These are phyloP conservation scores for Talaromyces amestolkiae DNA, from an alignment of 2,329 filamentous ascomycete genomes.

Conservation along the genomic window DNA sequence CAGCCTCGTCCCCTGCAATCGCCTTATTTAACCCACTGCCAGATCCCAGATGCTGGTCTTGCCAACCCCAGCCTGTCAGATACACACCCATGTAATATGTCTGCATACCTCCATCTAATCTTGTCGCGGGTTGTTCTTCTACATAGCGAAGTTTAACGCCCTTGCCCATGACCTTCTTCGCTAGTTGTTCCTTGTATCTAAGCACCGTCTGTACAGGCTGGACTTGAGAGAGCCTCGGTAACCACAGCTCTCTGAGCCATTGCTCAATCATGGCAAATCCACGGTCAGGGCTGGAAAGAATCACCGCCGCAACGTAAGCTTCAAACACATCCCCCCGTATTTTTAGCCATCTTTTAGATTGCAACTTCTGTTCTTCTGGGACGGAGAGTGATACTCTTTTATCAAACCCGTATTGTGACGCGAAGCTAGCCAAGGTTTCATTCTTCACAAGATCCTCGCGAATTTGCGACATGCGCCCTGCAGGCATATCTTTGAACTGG, in stretches of 20 bases:
- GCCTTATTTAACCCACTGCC: conserved; percentile 46
- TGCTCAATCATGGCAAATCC: conserved; percentile 61
- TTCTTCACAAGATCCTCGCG: conserved; percentile 81
- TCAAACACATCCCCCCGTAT: conserved; percentile 86
- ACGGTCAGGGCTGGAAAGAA: conserved; percentile 63
- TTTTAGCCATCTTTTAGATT: conserved; percentile 63
- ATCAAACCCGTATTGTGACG: conserved; percentile 68
- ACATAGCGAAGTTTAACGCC: conserved; percentile 62
- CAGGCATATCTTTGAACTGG: conserved; percentile 63
- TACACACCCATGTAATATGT: conserved; percentile 48
- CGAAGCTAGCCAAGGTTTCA: conserved; percentile 68
- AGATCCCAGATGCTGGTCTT: conserved; percentile 44
- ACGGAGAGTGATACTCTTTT: conserved; percentile 54
- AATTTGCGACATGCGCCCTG: conserved; percentile 70
- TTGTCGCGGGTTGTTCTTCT: conserved; percentile 39
- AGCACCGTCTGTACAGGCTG: conserved; percentile 29
- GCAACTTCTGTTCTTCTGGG: conserved; percentile 46
- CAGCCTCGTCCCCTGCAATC: conserved; percentile 47
- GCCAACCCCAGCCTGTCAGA: conserved; percentile 49
- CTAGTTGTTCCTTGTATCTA: conserved; percentile 55
- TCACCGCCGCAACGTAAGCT: conserved; percentile 77
- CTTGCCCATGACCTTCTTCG: conserved; percentile 53
- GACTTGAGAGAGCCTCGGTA: conserved; percentile 54
- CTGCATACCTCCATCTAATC: conserved; percentile 37
- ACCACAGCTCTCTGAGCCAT: conserved; percentile 78